Evolutionary conservation across 305 asterid species (phyloP), one percentile per base, ranked within the genome.

Genomic region (Plantago coronopus): DNA sequence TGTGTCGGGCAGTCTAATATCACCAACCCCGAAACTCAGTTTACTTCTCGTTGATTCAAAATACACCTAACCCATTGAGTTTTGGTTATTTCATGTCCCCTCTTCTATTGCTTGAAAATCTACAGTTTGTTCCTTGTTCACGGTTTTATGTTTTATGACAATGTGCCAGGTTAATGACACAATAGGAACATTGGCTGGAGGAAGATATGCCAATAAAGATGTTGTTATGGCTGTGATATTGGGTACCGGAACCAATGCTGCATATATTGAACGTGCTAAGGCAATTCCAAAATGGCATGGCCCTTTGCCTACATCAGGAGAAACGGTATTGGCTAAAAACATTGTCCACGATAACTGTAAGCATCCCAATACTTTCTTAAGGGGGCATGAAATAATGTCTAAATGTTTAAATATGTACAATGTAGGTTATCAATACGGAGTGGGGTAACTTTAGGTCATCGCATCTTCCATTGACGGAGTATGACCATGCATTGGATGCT

Each of bases 241-340:
- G 72, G 96, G 98, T 27, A 86, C 98, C 2, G 96, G 95, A 54
- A 75, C 88, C 48, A 91, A 88, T 72, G 98, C 95, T 5, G 96
- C 96, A 44, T 91, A 84, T 46, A 78, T 88, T 3, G 98, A 91
- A 66, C 93, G 94, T 40, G 95, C 94, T 59, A 87, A 86, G 74
- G 87, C 94, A 31, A 86, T 91, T 67, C 95, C 96, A 13, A 91
- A 91, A 71, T 84, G 96, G 95, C 95, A 86, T 8, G 95, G 94
- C 18, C 88, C 95, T 34, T 61, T 86, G 69, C 95, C 98, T 58
- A 76, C 79, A 62, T 85, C 94, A 15, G 95, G 96, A 65, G 94
- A 91, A 68, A 88, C 85, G 98, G 98, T 88, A 55, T 62, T 31
- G 17, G 44, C 54, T 25, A 11, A 5, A 47, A 5, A 9, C 11